Percentiles rank a stretch among this genome's conserved stretches.
Conservation (phyloP, 495 filamentous ascomycete species). For the Penicillium lagena region DNA sequence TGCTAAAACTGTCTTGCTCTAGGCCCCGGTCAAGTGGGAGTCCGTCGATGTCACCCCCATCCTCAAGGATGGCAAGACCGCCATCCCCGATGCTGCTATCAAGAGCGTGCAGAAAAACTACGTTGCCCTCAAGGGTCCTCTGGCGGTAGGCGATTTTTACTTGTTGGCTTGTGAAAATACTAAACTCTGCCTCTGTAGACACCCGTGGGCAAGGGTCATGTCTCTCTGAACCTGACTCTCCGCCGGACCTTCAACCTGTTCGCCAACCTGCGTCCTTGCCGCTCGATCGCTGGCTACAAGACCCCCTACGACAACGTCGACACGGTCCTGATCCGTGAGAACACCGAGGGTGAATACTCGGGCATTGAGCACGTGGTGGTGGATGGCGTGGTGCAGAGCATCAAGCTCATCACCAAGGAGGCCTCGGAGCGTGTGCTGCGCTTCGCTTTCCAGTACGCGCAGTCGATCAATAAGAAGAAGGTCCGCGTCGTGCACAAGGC, state of each 20-base stretch:
- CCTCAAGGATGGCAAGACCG: slow-evolving; percentile 86
- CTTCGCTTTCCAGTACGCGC: slow-evolving; percentile 96
- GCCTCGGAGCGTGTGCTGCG: slow-evolving; percentile 91
- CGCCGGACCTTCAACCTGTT: slow-evolving; percentile 99
- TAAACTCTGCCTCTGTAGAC: slow-evolving; percentile 51
- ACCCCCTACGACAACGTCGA: slow-evolving; percentile 98
- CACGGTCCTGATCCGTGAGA: slow-evolving; percentile 96
- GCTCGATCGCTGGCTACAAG: slow-evolving; percentile 93
- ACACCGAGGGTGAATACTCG: slow-evolving; percentile 99
- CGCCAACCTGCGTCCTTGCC: slow-evolving; percentile 96
- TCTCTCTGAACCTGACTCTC: slow-evolving; percentile 97
- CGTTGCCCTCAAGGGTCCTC: slow-evolving; percentile 93
- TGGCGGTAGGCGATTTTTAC: slow-evolving; percentile 60
- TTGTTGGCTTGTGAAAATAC: slow-evolving; percentile 2
- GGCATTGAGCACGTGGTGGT: slow-evolving; percentile 98
- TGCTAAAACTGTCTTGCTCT: slow-evolving; percentile 31
- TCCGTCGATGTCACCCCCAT: slow-evolving; percentile 90
- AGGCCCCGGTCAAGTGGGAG: slow-evolving; percentile 96
- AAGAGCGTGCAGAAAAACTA: slow-evolving; percentile 85
- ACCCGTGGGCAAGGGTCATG: slow-evolving; percentile 96
- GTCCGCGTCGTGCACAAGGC: slow-evolving; percentile 98
- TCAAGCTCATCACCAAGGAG: slow-evolving; percentile 95
- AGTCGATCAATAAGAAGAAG: slow-evolving; percentile 86
- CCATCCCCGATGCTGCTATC: slow-evolving; percentile 86
- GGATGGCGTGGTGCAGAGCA: slow-evolving; percentile 95